A percentile compares a stretch with the other conserved stretches of the same genome.
These are phyloP conservation scores for Crassisporium funariophilum DNA, from an alignment of 768 basidiomycete genomes.

Conservation along the genomic window DNA sequence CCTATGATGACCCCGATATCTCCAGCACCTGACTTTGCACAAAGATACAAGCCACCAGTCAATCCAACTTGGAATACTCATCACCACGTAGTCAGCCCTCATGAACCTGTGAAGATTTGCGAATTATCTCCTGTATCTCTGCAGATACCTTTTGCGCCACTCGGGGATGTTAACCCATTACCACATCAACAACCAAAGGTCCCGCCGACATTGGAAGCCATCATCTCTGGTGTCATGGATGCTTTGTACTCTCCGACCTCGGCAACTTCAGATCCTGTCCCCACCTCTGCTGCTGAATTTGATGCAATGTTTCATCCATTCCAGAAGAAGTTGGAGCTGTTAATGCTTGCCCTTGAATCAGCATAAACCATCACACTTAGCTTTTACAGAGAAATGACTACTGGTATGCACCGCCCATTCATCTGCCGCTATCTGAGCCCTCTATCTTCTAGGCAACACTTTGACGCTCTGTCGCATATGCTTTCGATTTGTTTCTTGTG, in stretches of 20 bases:
- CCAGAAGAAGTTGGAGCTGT: constrained; percentile 12
- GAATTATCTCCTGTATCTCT: constrained; percentile 2
- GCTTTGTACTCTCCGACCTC: constrained; percentile 12
- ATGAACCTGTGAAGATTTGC: not conserved
- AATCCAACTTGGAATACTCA: too few relatives aligned
- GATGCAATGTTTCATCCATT: constrained; percentile 21
- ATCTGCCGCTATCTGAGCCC: too few relatives aligned
- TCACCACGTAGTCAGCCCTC: too few relatives aligned
- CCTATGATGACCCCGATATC: not conserved
- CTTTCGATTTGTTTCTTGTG: too few relatives aligned
- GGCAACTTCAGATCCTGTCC: not conserved
- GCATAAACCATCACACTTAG: not conserved
- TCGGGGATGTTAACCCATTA: not conserved
- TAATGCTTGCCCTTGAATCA: constrained; percentile 15
- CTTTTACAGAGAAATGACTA: too few relatives aligned
- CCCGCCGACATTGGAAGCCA: constrained; percentile 8
- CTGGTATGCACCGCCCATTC: too few relatives aligned
- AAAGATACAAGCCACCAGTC: not conserved
- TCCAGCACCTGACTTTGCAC: not conserved
- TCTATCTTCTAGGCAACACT: too few relatives aligned
- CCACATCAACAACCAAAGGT: not conserved
- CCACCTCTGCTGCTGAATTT: constrained; percentile 21
- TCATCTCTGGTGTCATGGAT: constrained; percentile 23
- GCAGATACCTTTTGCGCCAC: not conserved
- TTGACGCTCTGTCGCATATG: too few relatives aligned